phyloP scores from a whole-genome alignment of 768 basidiomycete species.

The Plicaturopsis crispa region DNA sequence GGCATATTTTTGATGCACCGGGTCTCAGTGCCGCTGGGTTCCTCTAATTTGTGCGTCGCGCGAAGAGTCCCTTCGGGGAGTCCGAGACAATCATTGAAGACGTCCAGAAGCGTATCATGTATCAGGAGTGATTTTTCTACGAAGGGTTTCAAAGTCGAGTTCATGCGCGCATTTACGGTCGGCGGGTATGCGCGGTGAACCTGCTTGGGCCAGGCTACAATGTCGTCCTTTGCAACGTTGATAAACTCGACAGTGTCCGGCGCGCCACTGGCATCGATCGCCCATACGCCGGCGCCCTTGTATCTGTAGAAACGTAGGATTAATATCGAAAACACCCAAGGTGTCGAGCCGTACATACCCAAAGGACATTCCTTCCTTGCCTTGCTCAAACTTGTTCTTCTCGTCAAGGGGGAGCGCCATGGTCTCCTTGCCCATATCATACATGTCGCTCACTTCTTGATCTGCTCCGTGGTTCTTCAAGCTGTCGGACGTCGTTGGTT shows the following conservation, averaged over 20 bases:
- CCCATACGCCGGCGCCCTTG: slow-evolving; percentile 20
- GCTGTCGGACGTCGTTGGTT: slow-evolving; percentile 12
- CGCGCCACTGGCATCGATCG: slow-evolving; percentile 21
- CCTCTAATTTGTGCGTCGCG: slow-evolving; percentile 16
- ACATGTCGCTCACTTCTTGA: slow-evolving; percentile 27
- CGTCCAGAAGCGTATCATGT: slow-evolving; percentile 19
- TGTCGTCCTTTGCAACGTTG: slow-evolving; percentile 26
- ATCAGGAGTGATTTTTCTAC: slow-evolving; percentile 20
- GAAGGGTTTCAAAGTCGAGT: slow-evolving; percentile 17
- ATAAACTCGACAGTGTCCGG: slow-evolving; percentile 23
- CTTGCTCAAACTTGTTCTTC: slow-evolving; percentile 35
- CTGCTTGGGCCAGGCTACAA: slow-evolving; percentile 20
- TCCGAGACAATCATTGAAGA: slow-evolving; percentile 23
- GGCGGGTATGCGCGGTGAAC: slow-evolving; percentile 25
- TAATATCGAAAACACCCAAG: no score
- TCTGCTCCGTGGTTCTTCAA: slow-evolving; percentile 37
- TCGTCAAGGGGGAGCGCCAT: slow-evolving; percentile 34
- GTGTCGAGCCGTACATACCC: slow-evolving; percentile 17
- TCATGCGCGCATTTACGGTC: slow-evolving; percentile 21
- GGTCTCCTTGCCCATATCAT: slow-evolving; percentile 32
- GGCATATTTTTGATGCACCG: slow-evolving; percentile 26
- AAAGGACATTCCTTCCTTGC: slow-evolving; percentile 30
- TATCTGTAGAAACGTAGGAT: no score
- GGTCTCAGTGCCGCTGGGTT: slow-evolving; percentile 23
- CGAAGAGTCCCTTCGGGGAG: slow-evolving; percentile 22